Percentiles rank a stretch among this genome's conserved stretches.
These are phyloP conservation scores for Micromonas pusilla DNA, from an alignment of 139 green algal genomes.

Conservation along the genomic window DNA sequence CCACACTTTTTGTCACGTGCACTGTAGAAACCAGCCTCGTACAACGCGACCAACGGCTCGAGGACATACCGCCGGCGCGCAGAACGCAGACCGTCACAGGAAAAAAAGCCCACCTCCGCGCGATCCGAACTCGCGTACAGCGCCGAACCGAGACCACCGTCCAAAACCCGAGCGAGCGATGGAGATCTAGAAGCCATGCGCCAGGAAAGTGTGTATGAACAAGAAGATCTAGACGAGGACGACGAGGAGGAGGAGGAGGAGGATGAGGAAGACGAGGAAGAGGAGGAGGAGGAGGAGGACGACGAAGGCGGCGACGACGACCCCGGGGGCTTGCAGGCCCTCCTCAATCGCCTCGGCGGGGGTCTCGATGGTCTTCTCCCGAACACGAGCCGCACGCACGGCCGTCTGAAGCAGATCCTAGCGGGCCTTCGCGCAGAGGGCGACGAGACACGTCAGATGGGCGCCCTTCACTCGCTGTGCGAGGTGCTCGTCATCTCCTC, in stretches of 20 bases:
- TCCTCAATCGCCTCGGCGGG: conserved; percentile 69
- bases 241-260: conserved; percentile 23
- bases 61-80: too few species aligned
- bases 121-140: background rate
- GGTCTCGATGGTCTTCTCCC: conserved; percentile 71
- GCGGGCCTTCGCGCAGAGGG: conserved; percentile 58
- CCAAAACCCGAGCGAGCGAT: too few species aligned
- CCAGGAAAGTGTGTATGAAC: conserved; percentile 3
- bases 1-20: too few species aligned
- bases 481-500: conserved; percentile 83
- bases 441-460: conserved; percentile 69
- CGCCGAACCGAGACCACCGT: background rate
- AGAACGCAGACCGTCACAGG: too few species aligned
- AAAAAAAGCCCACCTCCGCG: background rate
- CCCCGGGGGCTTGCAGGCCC: conserved; percentile 43
- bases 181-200: background rate
- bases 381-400: conserved; percentile 32
- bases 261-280: conserved; percentile 24
- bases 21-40: too few species aligned
- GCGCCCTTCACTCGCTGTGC: conserved; percentile 74
- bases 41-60: too few species aligned
- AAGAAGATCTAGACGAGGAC: conserved; percentile 10
- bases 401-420: conserved; percentile 67
- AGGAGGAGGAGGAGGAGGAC: conserved; percentile 8
- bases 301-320: conserved; percentile 12